phyloP scores from a whole-genome alignment of 148 eudicot genomes.

The Hydrangea macrophylla region DNA sequence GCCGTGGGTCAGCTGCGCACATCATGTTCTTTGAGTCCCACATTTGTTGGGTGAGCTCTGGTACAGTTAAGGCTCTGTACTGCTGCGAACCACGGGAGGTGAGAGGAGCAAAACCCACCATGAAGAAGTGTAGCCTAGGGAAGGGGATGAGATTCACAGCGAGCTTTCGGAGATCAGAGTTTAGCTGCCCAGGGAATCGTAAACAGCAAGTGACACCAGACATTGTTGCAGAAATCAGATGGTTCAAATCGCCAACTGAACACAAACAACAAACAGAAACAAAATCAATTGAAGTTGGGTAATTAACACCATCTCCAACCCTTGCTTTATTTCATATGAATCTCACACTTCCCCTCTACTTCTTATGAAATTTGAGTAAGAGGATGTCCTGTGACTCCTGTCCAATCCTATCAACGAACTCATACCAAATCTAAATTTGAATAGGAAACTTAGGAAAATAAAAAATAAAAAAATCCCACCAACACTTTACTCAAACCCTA shows the following conservation, averaged over 20 bases:
- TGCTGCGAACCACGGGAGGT: conserved; percentile 29
- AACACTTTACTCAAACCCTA: no score
- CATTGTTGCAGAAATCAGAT: conserved; percentile 33
- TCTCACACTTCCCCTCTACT: no score
- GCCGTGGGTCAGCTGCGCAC: conserved; percentile 29
- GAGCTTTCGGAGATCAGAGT: conserved; percentile 31
- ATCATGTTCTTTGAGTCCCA: conserved; percentile 30
- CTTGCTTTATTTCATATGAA: no score
- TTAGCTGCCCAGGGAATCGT: conserved; percentile 32
- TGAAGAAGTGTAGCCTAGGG: conserved; percentile 27
- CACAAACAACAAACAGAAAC: no score
- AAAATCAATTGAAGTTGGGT: not conserved
- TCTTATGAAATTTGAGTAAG: no score
- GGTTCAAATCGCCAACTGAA: conserved; percentile 34
- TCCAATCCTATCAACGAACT: no score
- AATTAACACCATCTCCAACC: no score
- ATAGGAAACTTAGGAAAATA: no score
- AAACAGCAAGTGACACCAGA: conserved; percentile 35
- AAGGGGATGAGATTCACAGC: conserved; percentile 28
- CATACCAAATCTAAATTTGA: no score
- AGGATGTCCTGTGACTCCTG: no score
- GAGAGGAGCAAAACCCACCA: conserved; percentile 29
- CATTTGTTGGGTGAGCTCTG: conserved; percentile 27
- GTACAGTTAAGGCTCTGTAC: conserved; percentile 21
- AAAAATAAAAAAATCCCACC: not conserved